Evolutionary conservation across 352 stramenopile genomes (phyloP).

Genomic region (Phytophthora megakarya): DNA sequence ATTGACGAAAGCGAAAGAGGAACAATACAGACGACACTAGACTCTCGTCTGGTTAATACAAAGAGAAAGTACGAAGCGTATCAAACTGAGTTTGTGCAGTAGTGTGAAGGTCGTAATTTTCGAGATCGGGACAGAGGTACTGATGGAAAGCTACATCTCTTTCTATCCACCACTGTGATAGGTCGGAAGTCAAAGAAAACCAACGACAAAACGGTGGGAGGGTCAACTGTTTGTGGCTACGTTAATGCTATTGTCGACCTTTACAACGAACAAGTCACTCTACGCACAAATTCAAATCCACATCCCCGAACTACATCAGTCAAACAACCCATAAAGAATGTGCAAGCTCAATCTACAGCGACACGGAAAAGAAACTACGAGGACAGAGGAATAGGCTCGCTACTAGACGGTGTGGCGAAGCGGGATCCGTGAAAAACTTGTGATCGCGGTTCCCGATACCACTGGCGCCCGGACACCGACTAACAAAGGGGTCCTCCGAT

Average conservation of each 20-base stretch:
- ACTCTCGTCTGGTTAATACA: conserved; percentile 7
- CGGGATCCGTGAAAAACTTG: too few species aligned
- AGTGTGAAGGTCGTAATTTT: background rate
- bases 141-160: too few species aligned
- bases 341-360: conserved; percentile 13
- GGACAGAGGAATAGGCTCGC: conserved; percentile 11
- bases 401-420: too few species aligned
- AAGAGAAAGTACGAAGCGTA: conserved; percentile 17
- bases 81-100: conserved; percentile 19
- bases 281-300: too few species aligned
- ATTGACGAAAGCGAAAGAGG: conserved; percentile 16
- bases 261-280: too few species aligned
- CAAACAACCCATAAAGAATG: too few species aligned
- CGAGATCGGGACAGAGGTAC: conserved; percentile 8
- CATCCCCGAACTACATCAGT: too few species aligned
- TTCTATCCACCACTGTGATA: conserved; percentile 7
- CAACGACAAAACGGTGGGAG: conserved; percentile 5
- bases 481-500: too few species aligned
- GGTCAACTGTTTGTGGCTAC: background rate
- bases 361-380: conserved; percentile 14
- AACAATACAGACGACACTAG: conserved; percentile 16
- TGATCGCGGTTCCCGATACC: too few species aligned
- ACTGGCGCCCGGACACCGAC: too few species aligned
- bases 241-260: too few species aligned
- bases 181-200: conserved; percentile 19